These are phyloP conservation scores for Starmerella sirachaensis DNA, from an alignment of 805 yeast species.

Conservation along the genomic window DNA sequence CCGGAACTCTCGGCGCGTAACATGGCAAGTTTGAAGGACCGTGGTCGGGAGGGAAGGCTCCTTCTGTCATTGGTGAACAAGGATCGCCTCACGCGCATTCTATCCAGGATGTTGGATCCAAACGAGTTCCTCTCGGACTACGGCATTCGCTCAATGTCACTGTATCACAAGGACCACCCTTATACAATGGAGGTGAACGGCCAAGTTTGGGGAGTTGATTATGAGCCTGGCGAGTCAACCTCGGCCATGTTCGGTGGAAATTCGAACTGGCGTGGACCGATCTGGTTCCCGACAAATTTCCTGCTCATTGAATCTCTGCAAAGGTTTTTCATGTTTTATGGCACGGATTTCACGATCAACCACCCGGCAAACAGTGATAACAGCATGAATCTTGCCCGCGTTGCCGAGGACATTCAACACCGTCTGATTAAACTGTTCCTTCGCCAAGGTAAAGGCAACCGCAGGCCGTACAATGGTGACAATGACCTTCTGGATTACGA, in stretches of 20 bases:
- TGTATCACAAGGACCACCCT: constrained; percentile 73
- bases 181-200: constrained; percentile 76
- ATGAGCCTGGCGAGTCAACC: constrained; percentile 41
- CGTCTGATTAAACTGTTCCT: constrained; percentile 71
- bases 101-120: constrained; percentile 74
- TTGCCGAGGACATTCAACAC: constrained; percentile 82
- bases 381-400: constrained; percentile 29
- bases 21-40: constrained; percentile 67
- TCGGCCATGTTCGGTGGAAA: constrained; percentile 94
- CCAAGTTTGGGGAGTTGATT: constrained; percentile 37
- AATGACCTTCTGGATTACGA: constrained; percentile 40
- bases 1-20: constrained; percentile 63
- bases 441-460: constrained; percentile 39
- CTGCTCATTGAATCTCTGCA: constrained; percentile 75
- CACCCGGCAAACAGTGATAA: constrained; percentile 55
- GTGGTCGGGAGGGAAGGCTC: constrained; percentile 71
- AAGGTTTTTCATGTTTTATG: constrained; percentile 78
- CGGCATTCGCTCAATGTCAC: constrained; percentile 82
- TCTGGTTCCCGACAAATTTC: constrained; percentile 91
- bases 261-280: constrained; percentile 95
- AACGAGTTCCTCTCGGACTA: constrained; percentile 70
- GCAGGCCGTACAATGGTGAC: constrained; percentile 66
- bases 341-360: constrained; percentile 71
- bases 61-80: constrained; percentile 68
- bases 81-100: constrained; percentile 63